phyloP scores from a whole-genome alignment of 78 protist species.

The Speleostelium caveatum region DNA sequence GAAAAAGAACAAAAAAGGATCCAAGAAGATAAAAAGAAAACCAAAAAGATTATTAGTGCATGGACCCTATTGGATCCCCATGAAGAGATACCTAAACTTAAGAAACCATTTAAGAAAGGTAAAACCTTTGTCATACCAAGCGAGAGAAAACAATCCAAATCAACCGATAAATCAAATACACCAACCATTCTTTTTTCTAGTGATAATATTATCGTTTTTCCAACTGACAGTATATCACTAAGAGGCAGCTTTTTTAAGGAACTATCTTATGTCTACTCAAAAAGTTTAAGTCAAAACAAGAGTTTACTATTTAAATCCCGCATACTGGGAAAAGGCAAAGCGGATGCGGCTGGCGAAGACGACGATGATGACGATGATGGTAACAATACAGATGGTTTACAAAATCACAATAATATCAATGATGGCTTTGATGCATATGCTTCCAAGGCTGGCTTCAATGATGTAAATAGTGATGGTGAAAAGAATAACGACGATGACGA shows the following conservation, averaged over 20 bases:
- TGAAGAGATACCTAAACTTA: conserved; percentile 5
- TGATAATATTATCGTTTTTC: not conserved
- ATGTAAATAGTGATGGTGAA: not conserved
- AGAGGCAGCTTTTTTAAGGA: conserved; percentile 63
- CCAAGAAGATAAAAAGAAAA: not conserved
- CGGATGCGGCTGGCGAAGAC: not conserved
- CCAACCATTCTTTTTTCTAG: not conserved
- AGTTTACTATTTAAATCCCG: not conserved
- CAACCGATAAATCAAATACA: not conserved
- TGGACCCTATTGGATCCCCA: conserved; percentile 56
- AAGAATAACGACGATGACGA: not conserved
- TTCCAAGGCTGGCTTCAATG: not conserved
- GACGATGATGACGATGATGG: not conserved
- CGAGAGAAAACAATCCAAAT: not conserved
- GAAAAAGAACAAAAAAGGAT: not conserved
- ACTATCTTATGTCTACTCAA: conserved; percentile 16
- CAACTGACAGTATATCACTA: conserved; percentile 31
- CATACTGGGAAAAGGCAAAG: not conserved
- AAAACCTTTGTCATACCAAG: conserved; percentile 51
- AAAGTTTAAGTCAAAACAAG: not conserved
- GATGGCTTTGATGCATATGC: not conserved
- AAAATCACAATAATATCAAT: not conserved
- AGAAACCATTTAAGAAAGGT: conserved; percentile 57
- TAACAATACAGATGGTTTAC: not conserved
- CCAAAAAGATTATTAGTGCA: not conserved